Evolutionary conservation across 106 monocot genomes (phyloP), one percentile per base, ranked within the genome.

Genomic region (Phalaenopsis aphrodite): DNA sequence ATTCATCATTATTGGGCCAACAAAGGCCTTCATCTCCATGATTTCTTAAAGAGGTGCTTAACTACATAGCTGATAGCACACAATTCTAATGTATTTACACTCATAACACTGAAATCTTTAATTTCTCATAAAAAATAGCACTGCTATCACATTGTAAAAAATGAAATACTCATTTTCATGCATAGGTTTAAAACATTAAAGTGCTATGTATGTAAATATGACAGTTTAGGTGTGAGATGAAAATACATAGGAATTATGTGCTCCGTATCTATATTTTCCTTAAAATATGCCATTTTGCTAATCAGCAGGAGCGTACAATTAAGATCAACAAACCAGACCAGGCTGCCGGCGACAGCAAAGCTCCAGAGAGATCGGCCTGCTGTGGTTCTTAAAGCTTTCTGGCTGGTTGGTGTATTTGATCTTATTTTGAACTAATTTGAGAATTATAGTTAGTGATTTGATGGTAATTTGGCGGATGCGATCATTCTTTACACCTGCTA

Each of bases 251-350:
- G 30, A 30, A 30, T 30, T 30, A 30, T 30, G 30, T 30, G 30
- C 30, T 30, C 30, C 30, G 30, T 30, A 30, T 30, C 30, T 30
- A 30, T 30, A 30, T 30, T 45, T 45, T 45, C 6, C 6, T 4
- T 4, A 39, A 38, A 38, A 36, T 39, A n/a, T 15, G 14, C 39
- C 14, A 69, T 39, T 38, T 38, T 37, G 43, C 19, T 1, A 42
- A 43, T 45, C 49, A 7, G 23, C 88, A 95, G 95, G 92, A 88
- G 17, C 83, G 81, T 43, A 92, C 92, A 17, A 90, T 95, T 49
- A 95, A 88, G 84, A 92, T 95, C 46, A 92, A 87, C 85, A 86
- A 90, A 46, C 77, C 84, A 24, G 92, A 88, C 46, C 90, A 95
- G 56, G 85, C 83, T 10, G 75, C 82, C n/a, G 82, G 82, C 1